phyloP scores from a whole-genome alignment of 2,329 filamentous ascomycete species.

The Pseudomassariella vexata region DNA sequence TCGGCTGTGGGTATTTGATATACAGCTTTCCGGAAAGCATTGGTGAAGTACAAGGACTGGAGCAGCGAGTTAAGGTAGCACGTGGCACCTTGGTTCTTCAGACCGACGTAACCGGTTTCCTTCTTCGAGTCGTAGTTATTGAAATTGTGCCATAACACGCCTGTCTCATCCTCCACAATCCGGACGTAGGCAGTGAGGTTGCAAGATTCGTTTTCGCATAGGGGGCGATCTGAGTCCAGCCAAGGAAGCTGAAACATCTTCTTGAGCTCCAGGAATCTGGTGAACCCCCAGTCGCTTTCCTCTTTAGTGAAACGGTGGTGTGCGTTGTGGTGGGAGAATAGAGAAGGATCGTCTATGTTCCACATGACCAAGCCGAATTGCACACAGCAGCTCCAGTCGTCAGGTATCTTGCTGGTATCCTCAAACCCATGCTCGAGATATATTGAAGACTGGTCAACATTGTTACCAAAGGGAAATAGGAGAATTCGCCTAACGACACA shows the following conservation, averaged over 20 bases:
- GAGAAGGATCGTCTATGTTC: conserved; percentile 87
- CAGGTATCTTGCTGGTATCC: conserved; percentile 63
- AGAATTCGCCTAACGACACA: conserved; percentile 67
- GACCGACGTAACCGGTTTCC: conserved; percentile 91
- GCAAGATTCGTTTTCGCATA: conserved; percentile 71
- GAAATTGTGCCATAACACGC: conserved; percentile 87
- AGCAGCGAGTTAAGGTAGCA: conserved; percentile 83
- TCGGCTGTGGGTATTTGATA: conserved; percentile 93
- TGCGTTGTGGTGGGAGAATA: conserved; percentile 76
- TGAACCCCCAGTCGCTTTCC: conserved; percentile 98
- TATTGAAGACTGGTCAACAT: conserved; percentile 87
- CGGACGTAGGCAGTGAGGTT: conserved; percentile 81
- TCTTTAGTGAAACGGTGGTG: conserved; percentile 94
- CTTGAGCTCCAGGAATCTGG: conserved; percentile 84
- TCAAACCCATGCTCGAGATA: conserved; percentile 95
- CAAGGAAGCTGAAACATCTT: conserved; percentile 76
- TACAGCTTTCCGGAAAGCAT: conserved; percentile 92
- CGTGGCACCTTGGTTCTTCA: conserved; percentile 94
- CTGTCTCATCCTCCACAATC: conserved; percentile 80
- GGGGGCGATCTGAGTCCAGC: conserved; percentile 62
- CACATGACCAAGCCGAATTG: conserved; percentile 92
- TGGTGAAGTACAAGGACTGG: conserved; percentile 81
- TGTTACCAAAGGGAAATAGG: conserved; percentile 93
- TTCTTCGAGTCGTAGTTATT: conserved; percentile 98
- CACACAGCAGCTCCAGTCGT: conserved; percentile 94